Evolutionary conservation across 192 early-diverging fungal species (phyloP), one percentile per base, ranked within the genome.

Genomic region (Backusella tarrabulga): DNA sequence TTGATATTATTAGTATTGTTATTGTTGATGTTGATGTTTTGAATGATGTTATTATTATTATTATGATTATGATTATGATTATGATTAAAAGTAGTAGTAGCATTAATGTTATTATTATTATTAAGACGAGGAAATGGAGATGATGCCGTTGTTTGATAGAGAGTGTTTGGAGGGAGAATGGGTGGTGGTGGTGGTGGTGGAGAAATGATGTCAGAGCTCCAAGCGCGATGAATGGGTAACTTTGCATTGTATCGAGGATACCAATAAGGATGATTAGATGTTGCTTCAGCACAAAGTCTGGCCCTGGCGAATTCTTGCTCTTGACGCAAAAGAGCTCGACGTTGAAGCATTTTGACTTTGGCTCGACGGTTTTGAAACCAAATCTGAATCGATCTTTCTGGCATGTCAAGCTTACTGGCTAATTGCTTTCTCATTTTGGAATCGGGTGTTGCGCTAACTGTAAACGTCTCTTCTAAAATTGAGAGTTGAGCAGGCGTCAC

Each of bases 341-440:
- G 52, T 29, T 82, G 77, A 21, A 89, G 82, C 71, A 87, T 87
- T 85, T 94, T 94, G 42, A 92, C 86, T 77, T 95, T 95, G 26
- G 93, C 93, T 21, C 93, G 83, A 42, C 91, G 81, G 83, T 95
- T 95, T 76, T 95, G 93, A 81, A 95, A 95, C 93, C 93, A 95
- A 42, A 95, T 93, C 73, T 95, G 93, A 73, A 95, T 90, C 34
- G 92, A 87, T 41, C 93, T 85, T 52, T 87, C 84, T 2, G 90
- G 87, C 91, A 95, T 92, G 54, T 90, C 87, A 21, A 94, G 78
- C 34, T 86, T 84, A 75, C 87, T 83, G 38, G 91, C 91, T 15
- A 95, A 80, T 17, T 85, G 85, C 74, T 93, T 88, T 7, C 93
- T 87, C 60, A 90, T 84, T 42, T 90, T 88, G 17, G 86, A 82